phyloP scores from a whole-genome alignment of 352 stramenopile genomes.

The Aphanomyces euteiches region DNA sequence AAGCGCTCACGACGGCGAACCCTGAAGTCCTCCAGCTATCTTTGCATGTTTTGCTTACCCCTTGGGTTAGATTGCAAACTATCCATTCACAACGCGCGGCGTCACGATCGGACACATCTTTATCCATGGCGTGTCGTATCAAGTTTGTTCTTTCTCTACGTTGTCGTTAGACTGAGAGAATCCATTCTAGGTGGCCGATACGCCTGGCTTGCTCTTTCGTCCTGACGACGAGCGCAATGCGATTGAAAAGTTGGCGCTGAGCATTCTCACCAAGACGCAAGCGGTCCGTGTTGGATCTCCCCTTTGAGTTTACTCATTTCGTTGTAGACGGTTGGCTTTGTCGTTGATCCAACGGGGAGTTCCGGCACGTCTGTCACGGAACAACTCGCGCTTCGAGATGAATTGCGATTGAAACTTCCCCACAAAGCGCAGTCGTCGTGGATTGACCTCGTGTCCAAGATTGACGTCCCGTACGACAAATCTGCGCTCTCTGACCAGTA shows the following conservation, averaged over 20 bases:
- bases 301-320: too few species aligned
- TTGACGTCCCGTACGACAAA: constrained; percentile 44
- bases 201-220: constrained; percentile 62
- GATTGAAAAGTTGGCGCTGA: constrained; percentile 67
- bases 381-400: constrained; percentile 66
- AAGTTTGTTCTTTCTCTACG: constrained; percentile 38
- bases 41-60: background rate
- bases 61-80: constrained; percentile 67
- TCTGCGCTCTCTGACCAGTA: constrained; percentile 32
- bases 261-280: constrained; percentile 75
- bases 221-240: constrained; percentile 60
- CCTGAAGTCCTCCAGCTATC: constrained; percentile 49
- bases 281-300: constrained; percentile 34
- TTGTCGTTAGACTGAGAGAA: constrained; percentile 1
- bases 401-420: constrained; percentile 54
- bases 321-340: constrained; percentile 46
- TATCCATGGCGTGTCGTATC: constrained; percentile 73
- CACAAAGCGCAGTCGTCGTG: constrained; percentile 49
- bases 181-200: constrained; percentile 65
- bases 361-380: constrained; percentile 61
- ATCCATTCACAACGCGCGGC: constrained; percentile 81
- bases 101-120: constrained; percentile 88
- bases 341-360: constrained; percentile 69
- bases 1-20: constrained; percentile 72
- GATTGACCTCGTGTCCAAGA: constrained; percentile 85